Evolutionary conservation across 768 basidiomycete genomes (phyloP).

Genomic region (Ramaria sp.): DNA sequence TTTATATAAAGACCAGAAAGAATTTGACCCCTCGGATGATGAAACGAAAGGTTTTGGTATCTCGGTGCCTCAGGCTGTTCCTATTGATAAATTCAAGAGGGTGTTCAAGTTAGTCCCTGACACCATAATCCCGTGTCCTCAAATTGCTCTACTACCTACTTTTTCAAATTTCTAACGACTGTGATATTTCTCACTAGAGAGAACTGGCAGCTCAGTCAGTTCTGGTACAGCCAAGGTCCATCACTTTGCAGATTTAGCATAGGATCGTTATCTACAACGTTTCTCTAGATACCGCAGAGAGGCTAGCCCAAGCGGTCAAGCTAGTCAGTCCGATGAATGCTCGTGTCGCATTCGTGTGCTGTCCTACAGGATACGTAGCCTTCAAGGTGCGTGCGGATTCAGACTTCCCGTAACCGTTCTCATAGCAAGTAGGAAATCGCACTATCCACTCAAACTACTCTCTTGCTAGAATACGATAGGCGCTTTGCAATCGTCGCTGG

Average conservation of each 20-base stretch:
- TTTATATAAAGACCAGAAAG: too few relatives aligned
- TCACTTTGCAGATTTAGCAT: not conserved
- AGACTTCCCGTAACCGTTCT: not conserved
- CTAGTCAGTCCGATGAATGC: not conserved
- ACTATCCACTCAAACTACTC: not conserved
- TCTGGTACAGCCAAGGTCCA: conserved; percentile 7
- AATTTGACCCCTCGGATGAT: too few relatives aligned
- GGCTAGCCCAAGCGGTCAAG: not conserved
- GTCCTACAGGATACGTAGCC: conserved; percentile 7
- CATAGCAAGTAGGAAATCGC: not conserved
- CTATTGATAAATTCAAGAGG: not conserved
- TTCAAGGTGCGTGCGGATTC: not conserved
- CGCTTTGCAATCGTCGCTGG: conserved; percentile 1
- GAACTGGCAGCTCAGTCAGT: conserved; percentile 9
- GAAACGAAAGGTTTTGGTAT: not conserved
- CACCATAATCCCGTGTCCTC: not conserved
- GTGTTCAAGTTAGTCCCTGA: conserved; percentile 3
- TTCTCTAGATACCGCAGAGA: not conserved
- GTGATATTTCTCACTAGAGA: not conserved
- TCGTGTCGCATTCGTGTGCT: conserved; percentile 5
- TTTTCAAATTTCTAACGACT: not conserved
- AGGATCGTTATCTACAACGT: not conserved
- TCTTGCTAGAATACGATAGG: conserved; percentile 2
- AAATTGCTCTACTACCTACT: not conserved
- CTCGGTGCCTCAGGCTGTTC: not conserved